Conservation (phyloP, 768 basidiomycete genomes). For the Suillus variegatus region DNA sequence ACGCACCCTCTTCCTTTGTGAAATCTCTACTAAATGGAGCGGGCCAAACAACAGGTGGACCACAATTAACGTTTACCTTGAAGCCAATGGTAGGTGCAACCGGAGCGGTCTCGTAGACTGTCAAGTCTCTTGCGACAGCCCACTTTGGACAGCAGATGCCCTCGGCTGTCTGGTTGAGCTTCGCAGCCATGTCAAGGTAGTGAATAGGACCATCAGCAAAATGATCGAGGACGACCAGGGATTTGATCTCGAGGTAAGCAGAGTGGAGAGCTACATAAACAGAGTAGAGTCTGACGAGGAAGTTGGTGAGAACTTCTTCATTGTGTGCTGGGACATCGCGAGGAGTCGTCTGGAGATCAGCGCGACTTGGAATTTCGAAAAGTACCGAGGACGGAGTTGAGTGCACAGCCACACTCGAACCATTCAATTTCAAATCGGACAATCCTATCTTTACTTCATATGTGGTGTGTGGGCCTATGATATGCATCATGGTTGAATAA, state of each 20-base stretch:
- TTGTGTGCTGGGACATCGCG: constrained; percentile 77
- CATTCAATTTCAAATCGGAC: too few relatives aligned
- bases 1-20: constrained; percentile 83
- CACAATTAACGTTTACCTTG: constrained; percentile 83
- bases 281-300: constrained; percentile 91
- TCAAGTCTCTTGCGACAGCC: constrained; percentile 93
- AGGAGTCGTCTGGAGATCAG: constrained; percentile 63
- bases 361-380: constrained; percentile 73
- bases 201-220: constrained; percentile 61
- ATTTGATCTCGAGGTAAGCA: constrained; percentile 99
- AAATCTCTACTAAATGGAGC: constrained; percentile 96
- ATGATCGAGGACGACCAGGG: constrained; percentile 85
- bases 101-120: constrained; percentile 61
- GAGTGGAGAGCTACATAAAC: constrained; percentile 99
- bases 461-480: too few relatives aligned
- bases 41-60: constrained; percentile 96
- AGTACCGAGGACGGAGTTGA: constrained; percentile 49
- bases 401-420: too few relatives aligned
- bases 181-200: constrained; percentile 99
- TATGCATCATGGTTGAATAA: too few relatives aligned
- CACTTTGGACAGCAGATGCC: constrained; percentile 98
- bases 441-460: too few relatives aligned
- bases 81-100: constrained; percentile 37
- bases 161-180: constrained; percentile 99
- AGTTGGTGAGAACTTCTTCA: constrained; percentile 92